Conservation (phyloP, 2,329 filamentous ascomycete species). For the Xylariales sp. region DNA sequence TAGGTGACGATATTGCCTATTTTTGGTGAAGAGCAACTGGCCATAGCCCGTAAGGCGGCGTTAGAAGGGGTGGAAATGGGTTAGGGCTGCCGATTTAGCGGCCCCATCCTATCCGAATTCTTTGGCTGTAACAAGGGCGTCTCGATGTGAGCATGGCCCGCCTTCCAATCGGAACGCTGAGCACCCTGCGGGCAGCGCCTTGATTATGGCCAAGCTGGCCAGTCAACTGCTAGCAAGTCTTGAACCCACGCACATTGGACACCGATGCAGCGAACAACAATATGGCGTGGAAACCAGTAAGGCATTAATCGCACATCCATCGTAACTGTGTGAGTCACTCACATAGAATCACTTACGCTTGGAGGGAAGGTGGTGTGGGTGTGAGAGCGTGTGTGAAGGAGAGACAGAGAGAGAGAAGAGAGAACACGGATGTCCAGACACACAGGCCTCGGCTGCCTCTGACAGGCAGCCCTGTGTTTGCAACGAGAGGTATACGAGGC, state of each 20-base stretch:
- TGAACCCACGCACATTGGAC: slow-evolving; percentile 17
- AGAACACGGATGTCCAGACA: neutral
- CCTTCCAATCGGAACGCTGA: slow-evolving; percentile 8
- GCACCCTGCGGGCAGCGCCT: slow-evolving; percentile 2
- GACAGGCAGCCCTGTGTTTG: neutral
- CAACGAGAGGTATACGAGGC: neutral
- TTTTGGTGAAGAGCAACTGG: slow-evolving; percentile 6
- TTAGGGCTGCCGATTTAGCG: slow-evolving; percentile 8
- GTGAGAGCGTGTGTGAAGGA: neutral
- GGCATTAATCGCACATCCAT: slow-evolving; percentile 12
- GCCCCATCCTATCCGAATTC: slow-evolving; percentile 5
- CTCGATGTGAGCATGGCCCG: slow-evolving; percentile 4
- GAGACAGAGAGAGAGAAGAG: neutral
- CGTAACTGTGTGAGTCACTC: slow-evolving; percentile 16
- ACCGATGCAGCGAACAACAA: slow-evolving; percentile 20
- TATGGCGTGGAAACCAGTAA: slow-evolving; percentile 1
- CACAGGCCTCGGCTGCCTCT: neutral
- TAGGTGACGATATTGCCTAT: slow-evolving; percentile 5
- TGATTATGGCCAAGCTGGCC: slow-evolving; percentile 2
- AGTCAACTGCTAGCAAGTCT: slow-evolving; percentile 7
- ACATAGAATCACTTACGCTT: slow-evolving; percentile 1
- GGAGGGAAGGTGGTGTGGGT: neutral
- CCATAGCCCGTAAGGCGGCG: slow-evolving; percentile 4
- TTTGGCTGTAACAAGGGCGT: slow-evolving; percentile 6
- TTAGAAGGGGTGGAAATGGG: slow-evolving; percentile 8